A percentile compares a stretch with the other conserved stretches of the same genome.
phyloP scores from a whole-genome alignment of 495 filamentous ascomycete genomes.

The Copromyces sp. region DNA sequence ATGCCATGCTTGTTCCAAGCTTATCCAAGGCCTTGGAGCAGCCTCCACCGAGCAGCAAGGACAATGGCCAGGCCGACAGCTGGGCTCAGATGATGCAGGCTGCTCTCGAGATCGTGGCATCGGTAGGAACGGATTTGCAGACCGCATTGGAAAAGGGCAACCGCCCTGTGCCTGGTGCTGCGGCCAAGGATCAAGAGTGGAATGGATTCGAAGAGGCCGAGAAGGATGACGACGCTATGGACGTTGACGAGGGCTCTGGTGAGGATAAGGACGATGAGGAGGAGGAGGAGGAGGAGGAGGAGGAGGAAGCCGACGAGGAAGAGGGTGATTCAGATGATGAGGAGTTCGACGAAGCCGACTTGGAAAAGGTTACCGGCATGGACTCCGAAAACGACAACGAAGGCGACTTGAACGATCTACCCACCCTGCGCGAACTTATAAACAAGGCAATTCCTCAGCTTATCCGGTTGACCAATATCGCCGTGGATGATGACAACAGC shows the following conservation, averaged over 20 bases:
- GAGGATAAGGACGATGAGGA: slow-evolving; percentile 27
- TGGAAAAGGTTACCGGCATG: slow-evolving; percentile 44
- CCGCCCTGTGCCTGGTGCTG: slow-evolving; percentile 9
- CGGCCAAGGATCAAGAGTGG: slow-evolving; percentile 17
- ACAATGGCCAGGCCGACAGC: slow-evolving; percentile 20
- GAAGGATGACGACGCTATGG: slow-evolving; percentile 22
- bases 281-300: slow-evolving; percentile 14
- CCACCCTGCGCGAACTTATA: slow-evolving; percentile 39
- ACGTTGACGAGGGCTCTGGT: slow-evolving; percentile 20
- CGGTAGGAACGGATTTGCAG: slow-evolving; percentile 46
- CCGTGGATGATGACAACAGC: slow-evolving; percentile 12
- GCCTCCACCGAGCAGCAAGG: slow-evolving; percentile 10
- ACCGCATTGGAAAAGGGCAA: slow-evolving; percentile 32
- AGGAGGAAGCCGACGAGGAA: slow-evolving; percentile 15
- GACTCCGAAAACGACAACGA: slow-evolving; percentile 30
- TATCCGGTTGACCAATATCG: slow-evolving; percentile 28
- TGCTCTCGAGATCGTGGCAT: slow-evolving; percentile 46
- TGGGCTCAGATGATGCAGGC: slow-evolving; percentile 32
- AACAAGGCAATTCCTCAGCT: slow-evolving; percentile 39
- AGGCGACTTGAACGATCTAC: slow-evolving; percentile 29
- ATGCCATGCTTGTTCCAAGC: slow-evolving; percentile 36
- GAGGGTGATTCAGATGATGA: slow-evolving; percentile 23
- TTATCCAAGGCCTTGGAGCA: slow-evolving; percentile 30
- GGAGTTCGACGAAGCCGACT: slow-evolving; percentile 37
- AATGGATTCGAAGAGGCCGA: slow-evolving; percentile 23